Percentiles rank a stretch among this genome's conserved stretches.
phyloP scores from a whole-genome alignment of 345 rosid species.

The Physaria fendleri region DNA sequence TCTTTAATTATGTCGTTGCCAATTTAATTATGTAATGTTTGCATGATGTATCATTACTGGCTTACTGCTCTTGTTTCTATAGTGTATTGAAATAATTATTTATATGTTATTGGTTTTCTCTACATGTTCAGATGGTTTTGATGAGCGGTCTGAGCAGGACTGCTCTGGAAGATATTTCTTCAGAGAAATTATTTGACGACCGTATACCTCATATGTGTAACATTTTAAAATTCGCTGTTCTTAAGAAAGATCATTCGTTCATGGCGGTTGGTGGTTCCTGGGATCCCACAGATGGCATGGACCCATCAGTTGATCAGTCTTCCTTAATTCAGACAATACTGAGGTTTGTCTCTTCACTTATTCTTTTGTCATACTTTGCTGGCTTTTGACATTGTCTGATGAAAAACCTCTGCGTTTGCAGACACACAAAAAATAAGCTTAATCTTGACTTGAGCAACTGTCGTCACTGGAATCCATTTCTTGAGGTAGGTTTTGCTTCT shows the following conservation, averaged over 20 bases:
- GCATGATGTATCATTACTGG: background rate
- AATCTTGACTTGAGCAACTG: conserved; percentile 76
- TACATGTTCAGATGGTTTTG: conserved; percentile 62
- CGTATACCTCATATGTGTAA: conserved; percentile 80
- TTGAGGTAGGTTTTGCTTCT: conserved; percentile 54
- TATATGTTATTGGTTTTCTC: conserved; percentile 7
- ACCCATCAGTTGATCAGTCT: conserved; percentile 72
- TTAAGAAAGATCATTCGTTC: conserved; percentile 63
- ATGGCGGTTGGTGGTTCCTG: conserved; percentile 91
- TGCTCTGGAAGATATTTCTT: conserved; percentile 72
- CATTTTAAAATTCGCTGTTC: conserved; percentile 77
- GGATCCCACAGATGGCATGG: conserved; percentile 57
- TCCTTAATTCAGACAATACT: conserved; percentile 61
- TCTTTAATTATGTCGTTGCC: background rate
- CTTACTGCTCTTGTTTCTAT: too few relatives aligned
- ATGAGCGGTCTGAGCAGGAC: conserved; percentile 93
- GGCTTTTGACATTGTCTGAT: conserved; percentile 11
- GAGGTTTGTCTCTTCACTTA: too few relatives aligned
- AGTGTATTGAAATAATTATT: conserved; percentile 1
- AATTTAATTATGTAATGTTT: background rate
- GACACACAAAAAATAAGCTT: conserved; percentile 62
- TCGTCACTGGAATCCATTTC: conserved; percentile 79
- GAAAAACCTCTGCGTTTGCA: conserved; percentile 29
- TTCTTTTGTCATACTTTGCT: background rate
- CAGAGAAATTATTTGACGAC: conserved; percentile 60